Evolutionary conservation across 2,329 filamentous ascomycete genomes (phyloP), one percentile per base, ranked within the genome.

Genomic region (Ceratocystiopsis brevicomis): DNA sequence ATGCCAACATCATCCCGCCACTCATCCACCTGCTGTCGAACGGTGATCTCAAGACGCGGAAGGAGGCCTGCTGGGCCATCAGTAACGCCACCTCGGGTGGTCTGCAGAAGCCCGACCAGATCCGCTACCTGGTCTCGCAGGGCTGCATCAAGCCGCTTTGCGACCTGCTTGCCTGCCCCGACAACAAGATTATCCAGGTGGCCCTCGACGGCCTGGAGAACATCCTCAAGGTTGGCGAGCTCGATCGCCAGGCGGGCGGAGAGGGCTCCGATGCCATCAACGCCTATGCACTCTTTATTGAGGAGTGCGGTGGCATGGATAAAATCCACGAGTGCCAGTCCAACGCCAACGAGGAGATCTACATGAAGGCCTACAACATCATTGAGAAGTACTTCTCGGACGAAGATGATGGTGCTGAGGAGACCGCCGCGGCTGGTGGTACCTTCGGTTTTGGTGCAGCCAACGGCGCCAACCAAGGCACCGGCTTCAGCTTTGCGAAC

Each of bases 301-400:
- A 98, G 66, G 90, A 98, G 65, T 93, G 87, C 53, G 85, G 86
- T 57, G 90, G 90, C 52, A 98, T 98, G 90, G 90, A 96, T 70
- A 96, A 96, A 79, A 96, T 98, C 54, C 90, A 98, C 66, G 88
- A 96, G 55, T 96, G 90, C 75, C 90, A 98, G 71, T 95, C 92
- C 69, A 98, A 98, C 57, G 88, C 88, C 68, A 98, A 98, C 66
- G 90, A 98, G 67, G 90, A 98, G 66, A 98, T 98, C 54, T 98
- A 98, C 73, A 96, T 98, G 88, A 98, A 98, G 77, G 90, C 90
- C 0, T 98, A 96, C 73, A 96, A 93, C 73, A 98, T 98, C 64
- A 98, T 98, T 53, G 90, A 98, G 73, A 95, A 95, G 70, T 98
- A 98, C 74, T 98, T 98, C 69, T 95, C 87, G 0, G 90, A 98